Conservation (phyloP, 2,329 filamentous ascomycete genomes). For the Phoma sp. region DNA sequence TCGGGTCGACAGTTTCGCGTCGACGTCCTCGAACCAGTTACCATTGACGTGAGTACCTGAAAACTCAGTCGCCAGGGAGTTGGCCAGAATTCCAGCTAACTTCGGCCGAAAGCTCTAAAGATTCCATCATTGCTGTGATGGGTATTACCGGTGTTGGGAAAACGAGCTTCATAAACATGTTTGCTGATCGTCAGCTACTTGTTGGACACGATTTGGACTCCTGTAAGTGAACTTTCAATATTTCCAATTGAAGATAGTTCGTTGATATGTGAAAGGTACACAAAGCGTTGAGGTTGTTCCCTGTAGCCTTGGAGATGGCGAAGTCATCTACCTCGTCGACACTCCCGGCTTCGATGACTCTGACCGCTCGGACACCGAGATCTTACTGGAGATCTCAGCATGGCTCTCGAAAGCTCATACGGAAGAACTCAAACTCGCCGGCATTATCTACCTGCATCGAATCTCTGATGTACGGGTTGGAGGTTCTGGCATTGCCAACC, state of each 20-base stretch:
- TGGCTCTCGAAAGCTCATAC: conserved; percentile 47
- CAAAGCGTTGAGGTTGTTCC: conserved; percentile 5
- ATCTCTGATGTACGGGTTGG: conserved; percentile 52
- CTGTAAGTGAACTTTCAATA: background rate
- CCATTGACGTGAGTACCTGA: background rate
- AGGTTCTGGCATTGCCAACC: conserved; percentile 49
- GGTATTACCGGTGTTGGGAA: conserved; percentile 53
- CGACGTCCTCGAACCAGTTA: background rate
- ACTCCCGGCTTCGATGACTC: conserved; percentile 55
- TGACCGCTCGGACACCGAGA: conserved; percentile 54
- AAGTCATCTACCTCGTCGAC: conserved; percentile 34
- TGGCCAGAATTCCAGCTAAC: background rate
- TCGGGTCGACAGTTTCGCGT: background rate
- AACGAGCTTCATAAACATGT: conserved; percentile 44
- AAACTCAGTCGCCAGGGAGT: background rate
- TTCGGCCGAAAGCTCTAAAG: background rate
- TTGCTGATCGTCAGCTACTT: conserved; percentile 14
- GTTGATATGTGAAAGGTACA: conserved; percentile 2
- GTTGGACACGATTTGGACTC: conserved; percentile 17
- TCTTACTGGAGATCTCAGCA: conserved; percentile 51
- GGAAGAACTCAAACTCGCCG: conserved; percentile 24
- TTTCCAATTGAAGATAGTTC: background rate
- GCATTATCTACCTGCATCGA: conserved; percentile 56
- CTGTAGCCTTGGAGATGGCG: conserved; percentile 2
- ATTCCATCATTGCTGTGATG: conserved; percentile 45